Evolutionary conservation across 495 filamentous ascomycete species (phyloP).

Genomic region (Penicillium daleae): DNA sequence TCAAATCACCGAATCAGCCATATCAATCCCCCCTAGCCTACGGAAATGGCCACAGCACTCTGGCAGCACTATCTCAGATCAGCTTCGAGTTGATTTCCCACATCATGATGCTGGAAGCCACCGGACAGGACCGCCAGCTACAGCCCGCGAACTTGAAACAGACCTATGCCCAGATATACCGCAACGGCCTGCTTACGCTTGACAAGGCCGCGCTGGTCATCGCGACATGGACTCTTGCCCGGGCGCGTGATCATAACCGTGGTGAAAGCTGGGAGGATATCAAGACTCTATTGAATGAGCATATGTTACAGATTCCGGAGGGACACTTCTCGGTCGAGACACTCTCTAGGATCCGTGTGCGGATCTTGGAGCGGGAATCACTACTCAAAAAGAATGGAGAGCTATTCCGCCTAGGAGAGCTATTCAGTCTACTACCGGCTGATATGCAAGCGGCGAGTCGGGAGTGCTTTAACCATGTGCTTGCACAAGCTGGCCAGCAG

Average conservation of each 20-base stretch:
- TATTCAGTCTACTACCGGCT: slow-evolving; percentile 37
- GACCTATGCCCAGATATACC: slow-evolving; percentile 46
- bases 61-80: slow-evolving; percentile 47
- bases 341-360: slow-evolving; percentile 35
- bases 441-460: slow-evolving; percentile 34
- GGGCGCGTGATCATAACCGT: slow-evolving; percentile 37
- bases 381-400: slow-evolving; percentile 42
- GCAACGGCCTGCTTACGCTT: slow-evolving; percentile 45
- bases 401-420: slow-evolving; percentile 40
- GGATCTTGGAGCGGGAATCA: slow-evolving; percentile 44
- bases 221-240: slow-evolving; percentile 43
- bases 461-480: slow-evolving; percentile 32
- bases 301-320: slow-evolving; percentile 38
- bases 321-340: slow-evolving; percentile 39
- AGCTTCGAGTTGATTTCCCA: slow-evolving; percentile 50
- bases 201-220: slow-evolving; percentile 48
- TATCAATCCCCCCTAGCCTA: slow-evolving; percentile 40
- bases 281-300: slow-evolving; percentile 36
- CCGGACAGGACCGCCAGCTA: slow-evolving; percentile 26
- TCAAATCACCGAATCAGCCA: slow-evolving; percentile 37
- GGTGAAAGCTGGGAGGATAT: slow-evolving; percentile 38
- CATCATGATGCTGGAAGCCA: slow-evolving; percentile 37
- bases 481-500: slow-evolving; percentile 17
- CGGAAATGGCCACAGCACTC: slow-evolving; percentile 40
- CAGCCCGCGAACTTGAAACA: slow-evolving; percentile 46